Evolutionary conservation across 495 filamentous ascomycete species (phyloP), one percentile per base, ranked within the genome.

Genomic region (Rostrohypoxylon terebratum): DNA sequence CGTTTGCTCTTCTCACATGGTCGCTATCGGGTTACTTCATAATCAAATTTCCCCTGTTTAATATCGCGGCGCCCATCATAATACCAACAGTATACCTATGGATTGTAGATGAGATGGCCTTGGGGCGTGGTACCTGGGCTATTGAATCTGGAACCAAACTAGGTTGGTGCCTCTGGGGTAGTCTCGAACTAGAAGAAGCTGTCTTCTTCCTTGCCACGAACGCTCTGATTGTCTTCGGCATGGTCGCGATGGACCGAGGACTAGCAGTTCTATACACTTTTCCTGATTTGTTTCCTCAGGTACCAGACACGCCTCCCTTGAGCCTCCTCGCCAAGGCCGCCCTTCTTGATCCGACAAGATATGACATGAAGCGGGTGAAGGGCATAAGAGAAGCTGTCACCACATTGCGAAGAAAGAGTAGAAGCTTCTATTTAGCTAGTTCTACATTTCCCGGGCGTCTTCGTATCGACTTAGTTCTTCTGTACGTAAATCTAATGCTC

Each of bases 401-500:
- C 6, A 83, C 85, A 20, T 79, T 92, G 0, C 73, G 80, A 36
- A 78, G 75, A 36, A 91, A 91, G 73, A 91, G 89, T 66, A 83
- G 90, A 38, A 91, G 87, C 65, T 92, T 93, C 77, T 90, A 90
- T 73, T 78, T 92, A 9, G 90, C 90, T 4, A 91, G 87, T 69
- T 82, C 87, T 0, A 80, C 86, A 0, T 92, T 93, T 72, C 81
- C 86, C 45, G 89, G 89, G 0, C 81, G 85, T 6, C 81, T 93
- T 20, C 87, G 90, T 4, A 86, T 90, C 34, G 90, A 93, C 68
- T 78, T 93, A 6, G 82, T 90, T 34, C 77, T 90, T 18, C 76
- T 92, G 78, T 87, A 63, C 74, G 86, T 70, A 33, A 10, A 34
- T 1, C 20, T 4, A 21, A 34, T 18, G 2, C 3, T 42, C 4